Evolutionary conservation across 2,329 filamentous ascomycete genomes (phyloP).

Genomic region (Nemania sp.): DNA sequence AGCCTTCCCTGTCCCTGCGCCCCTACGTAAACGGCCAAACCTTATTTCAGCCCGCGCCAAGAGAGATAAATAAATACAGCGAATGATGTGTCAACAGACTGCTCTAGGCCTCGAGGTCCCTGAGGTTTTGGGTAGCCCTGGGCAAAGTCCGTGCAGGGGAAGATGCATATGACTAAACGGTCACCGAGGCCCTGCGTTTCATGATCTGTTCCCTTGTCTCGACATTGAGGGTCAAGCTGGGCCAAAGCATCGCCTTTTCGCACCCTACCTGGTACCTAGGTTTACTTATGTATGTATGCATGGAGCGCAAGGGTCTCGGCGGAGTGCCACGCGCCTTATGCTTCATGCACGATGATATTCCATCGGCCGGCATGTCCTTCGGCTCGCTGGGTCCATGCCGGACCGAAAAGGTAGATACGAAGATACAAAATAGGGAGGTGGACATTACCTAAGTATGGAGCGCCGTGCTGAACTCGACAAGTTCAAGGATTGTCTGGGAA

Average conservation of each 20-base stretch:
- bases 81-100: not conserved
- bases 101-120: slow-evolving; percentile 12
- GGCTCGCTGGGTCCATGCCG: not conserved
- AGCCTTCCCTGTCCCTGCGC: not conserved
- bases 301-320: not conserved
- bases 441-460: too few relatives aligned
- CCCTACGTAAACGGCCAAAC: not conserved
- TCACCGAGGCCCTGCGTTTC: not conserved
- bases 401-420: not conserved
- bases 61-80: not conserved
- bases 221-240: too few relatives aligned
- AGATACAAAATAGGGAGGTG: not conserved
- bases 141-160: slow-evolving; percentile 10
- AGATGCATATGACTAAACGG: not conserved
- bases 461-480: not conserved
- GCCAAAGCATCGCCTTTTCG: too few relatives aligned
- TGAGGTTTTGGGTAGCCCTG: slow-evolving; percentile 10
- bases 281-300: slow-evolving; percentile 1
- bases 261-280: too few relatives aligned
- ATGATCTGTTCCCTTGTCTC: not conserved
- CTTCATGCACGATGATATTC: slow-evolving; percentile 4
- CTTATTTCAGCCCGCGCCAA: not conserved
- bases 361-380: not conserved
- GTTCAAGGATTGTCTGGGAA: too few relatives aligned
- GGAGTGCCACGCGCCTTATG: not conserved